Base-by-base conservation (phyloP, 2,329 filamentous ascomycete species). In the Fusarium odoratissimum region DNA sequence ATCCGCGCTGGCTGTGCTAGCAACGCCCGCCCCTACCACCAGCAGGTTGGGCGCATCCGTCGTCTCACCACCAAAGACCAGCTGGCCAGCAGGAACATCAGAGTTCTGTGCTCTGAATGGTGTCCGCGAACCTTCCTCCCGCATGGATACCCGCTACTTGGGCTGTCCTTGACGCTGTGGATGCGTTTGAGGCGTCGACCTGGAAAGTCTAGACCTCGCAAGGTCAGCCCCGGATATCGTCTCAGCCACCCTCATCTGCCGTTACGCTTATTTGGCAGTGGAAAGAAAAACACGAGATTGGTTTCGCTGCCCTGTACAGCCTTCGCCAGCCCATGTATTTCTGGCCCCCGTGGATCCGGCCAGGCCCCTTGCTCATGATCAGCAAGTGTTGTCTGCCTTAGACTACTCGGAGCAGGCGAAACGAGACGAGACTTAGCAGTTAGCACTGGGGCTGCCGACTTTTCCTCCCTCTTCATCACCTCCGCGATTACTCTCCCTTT, bases 221-320 rank as follows among this genome's bases (percentile, higher is more conserved):
- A 55, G 67, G 71, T 75, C 72, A 76, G 74, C 75, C 74, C 75
- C 68, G 64, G 75, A 75, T 75, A 65, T 68, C 73, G 63, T 64
- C 72, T 75, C 67, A 75, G 75, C 75, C 74, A 76, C 74, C 62
- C 55, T 70, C 71, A 75, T 77, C 74, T 77, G 56, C 74, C 71
- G 69, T 69, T 67, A 67, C 67, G 56, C 69, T 68, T 69, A 69
- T 52, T 38, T 64, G n/a, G 19, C 28, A 49, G 30, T 63, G 51
- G 58, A 64, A 69, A 69, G 64, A 64, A 69, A 52, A 69, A 52
- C 58, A 42, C 21, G 49, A 52, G 51, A 52, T 51, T 67, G 48
- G 33, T 21, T 37, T 41, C 23, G 54, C 33, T 46, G 54, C 19
- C 25, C 19, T 33, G 30, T 59, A 25, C 42, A 48, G 35, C 42